Evolutionary conservation across 345 rosid species (phyloP).

Genomic region (Iberis pinnata): DNA sequence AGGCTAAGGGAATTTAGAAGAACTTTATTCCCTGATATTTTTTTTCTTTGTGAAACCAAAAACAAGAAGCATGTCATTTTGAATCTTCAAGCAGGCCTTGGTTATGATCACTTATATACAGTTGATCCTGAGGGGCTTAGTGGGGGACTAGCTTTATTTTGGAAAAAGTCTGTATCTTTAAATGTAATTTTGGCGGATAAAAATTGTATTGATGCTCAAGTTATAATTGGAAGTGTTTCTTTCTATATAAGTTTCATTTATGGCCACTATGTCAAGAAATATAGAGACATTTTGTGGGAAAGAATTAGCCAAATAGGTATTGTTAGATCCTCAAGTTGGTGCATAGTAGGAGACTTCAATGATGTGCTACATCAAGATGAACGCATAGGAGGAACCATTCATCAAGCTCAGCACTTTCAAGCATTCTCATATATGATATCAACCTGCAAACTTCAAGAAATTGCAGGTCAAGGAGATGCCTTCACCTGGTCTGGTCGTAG

Average conservation of each 20-base stretch:
- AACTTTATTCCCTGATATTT: neutral
- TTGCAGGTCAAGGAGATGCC: neutral
- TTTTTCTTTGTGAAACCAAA: too few species aligned
- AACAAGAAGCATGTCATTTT: neutral
- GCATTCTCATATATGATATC: too few species aligned
- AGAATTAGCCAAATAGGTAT: neutral
- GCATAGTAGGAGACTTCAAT: neutral
- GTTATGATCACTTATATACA: neutral
- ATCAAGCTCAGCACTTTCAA: too few species aligned
- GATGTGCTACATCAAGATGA: neutral
- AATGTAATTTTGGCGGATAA: too few species aligned
- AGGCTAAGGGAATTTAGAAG: neutral
- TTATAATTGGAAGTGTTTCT: too few species aligned
- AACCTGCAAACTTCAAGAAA: neutral
- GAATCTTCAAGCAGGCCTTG: neutral
- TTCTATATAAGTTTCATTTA: too few species aligned
- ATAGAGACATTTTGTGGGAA: too few species aligned
- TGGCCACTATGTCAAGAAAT: too few species aligned
- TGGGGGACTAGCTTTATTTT: too few species aligned
- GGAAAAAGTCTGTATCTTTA: too few species aligned
- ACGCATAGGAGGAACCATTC: too few species aligned
- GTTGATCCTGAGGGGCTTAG: neutral
- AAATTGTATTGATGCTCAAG: too few species aligned
- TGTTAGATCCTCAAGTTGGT: neutral
- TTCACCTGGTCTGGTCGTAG: neutral